Conservation (phyloP, 148 eudicot genomes). For the Cornus kousa region DNA sequence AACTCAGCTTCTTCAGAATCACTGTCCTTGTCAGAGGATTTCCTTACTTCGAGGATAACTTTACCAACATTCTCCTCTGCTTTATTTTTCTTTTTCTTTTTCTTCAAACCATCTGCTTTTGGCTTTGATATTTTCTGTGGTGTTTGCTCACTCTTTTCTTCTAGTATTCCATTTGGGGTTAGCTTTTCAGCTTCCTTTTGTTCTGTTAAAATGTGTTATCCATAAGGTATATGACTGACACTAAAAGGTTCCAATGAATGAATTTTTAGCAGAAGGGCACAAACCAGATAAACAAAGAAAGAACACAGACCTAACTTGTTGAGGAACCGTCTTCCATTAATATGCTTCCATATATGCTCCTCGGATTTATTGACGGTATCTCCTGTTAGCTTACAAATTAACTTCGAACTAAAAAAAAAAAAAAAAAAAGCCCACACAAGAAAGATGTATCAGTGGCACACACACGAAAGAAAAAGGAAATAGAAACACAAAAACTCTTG, state of each 20-base stretch:
- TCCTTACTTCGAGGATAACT: conserved; percentile 29
- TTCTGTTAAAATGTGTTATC: conserved; percentile 39
- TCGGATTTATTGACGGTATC: conserved; percentile 72
- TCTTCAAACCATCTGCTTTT: conserved; percentile 28
- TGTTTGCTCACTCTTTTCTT: conserved; percentile 27
- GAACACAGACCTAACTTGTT: conserved; percentile 68
- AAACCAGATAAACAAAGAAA: conserved; percentile 2
- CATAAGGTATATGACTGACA: not conserved
- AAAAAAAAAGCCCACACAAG: conserved; percentile 9
- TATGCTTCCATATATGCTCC: conserved; percentile 99
- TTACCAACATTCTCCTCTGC: conserved; percentile 36
- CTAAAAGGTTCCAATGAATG: conserved; percentile 1
- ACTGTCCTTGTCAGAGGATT: conserved; percentile 39
- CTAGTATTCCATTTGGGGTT: conserved; percentile 20
- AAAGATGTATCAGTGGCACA: not conserved
- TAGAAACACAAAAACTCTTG: not conserved
- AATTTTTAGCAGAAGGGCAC: conserved; percentile 3
- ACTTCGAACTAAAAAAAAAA: conserved; percentile 56
- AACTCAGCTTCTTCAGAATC: conserved; percentile 66
- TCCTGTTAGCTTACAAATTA: conserved; percentile 83
- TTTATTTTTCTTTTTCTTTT: conserved; percentile 43
- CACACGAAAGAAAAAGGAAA: not conserved
- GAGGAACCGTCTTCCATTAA: conserved; percentile 80
- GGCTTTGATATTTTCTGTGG: conserved; percentile 25
- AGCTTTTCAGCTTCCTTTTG: conserved; percentile 62